phyloP scores from a whole-genome alignment of 78 protist species.

The Emiliania huxleyi region DNA sequence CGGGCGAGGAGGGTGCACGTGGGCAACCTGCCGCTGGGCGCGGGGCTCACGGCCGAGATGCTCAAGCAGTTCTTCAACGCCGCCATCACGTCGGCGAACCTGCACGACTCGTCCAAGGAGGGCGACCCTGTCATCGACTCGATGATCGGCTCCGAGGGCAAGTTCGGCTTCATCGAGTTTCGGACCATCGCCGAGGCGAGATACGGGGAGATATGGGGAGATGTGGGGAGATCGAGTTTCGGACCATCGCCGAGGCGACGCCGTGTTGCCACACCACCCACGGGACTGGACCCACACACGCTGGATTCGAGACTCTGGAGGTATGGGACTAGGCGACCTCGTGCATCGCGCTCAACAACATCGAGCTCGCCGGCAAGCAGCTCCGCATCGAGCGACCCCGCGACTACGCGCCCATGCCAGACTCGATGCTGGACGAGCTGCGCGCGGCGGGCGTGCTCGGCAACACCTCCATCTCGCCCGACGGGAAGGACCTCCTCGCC shows the following conservation, averaged over 20 bases:
- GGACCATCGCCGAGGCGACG: too few species aligned
- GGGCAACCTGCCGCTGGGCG: constrained; percentile 6
- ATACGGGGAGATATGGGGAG: too few species aligned
- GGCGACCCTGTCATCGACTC: neutral
- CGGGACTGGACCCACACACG: too few species aligned
- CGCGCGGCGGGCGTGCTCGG: neutral
- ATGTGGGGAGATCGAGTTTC: too few species aligned
- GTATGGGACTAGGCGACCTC: too few species aligned
- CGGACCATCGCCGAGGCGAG: constrained; percentile 20
- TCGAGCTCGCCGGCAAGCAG: constrained; percentile 24
- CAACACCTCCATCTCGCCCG: neutral
- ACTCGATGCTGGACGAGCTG: neutral
- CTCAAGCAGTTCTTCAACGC: constrained; percentile 31
- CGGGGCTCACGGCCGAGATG: neutral
- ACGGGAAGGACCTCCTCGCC: neutral
- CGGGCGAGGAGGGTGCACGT: neutral
- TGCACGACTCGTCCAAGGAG: neutral
- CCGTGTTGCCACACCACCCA: too few species aligned
- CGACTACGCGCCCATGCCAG: neutral
- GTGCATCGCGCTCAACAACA: neutral
- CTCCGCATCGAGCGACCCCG: neutral
- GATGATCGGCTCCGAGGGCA: neutral
- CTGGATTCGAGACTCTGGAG: too few species aligned
- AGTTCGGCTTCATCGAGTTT: constrained; percentile 2
- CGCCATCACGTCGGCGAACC: neutral